These are phyloP conservation scores for Candida chilensis DNA, from an alignment of 805 yeast genomes.

Conservation along the genomic window DNA sequence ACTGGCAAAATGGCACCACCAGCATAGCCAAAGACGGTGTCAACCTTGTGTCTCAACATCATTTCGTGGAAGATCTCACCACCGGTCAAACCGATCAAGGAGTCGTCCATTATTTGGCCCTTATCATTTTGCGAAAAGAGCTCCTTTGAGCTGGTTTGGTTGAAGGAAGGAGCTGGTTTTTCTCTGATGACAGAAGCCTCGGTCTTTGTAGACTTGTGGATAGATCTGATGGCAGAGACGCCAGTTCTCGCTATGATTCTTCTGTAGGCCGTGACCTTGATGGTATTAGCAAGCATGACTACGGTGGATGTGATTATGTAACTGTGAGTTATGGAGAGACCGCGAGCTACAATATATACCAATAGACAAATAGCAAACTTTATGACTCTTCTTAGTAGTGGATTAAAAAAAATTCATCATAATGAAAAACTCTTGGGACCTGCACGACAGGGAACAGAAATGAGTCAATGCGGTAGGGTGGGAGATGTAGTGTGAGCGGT, in stretches of 20 bases:
- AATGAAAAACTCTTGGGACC: no score
- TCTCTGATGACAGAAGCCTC: no score
- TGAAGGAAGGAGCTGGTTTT: constrained; percentile 44
- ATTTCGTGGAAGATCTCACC: constrained; percentile 98
- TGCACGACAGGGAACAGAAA: no score
- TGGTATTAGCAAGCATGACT: neutral
- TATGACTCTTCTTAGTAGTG: no score
- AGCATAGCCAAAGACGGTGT: constrained; percentile 94
- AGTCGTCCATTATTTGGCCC: constrained; percentile 52
- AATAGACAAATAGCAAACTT: no score
- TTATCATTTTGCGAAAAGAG: constrained; percentile 3
- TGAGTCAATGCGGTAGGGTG: no score
- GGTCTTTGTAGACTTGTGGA: neutral
- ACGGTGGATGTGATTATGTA: no score
- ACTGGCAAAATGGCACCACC: constrained; percentile 99
- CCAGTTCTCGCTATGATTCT: neutral
- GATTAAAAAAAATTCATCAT: no score
- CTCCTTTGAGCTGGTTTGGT: constrained; percentile 13
- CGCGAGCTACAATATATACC: no score
- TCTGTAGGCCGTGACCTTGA: neutral
- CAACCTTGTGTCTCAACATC: constrained; percentile 95
- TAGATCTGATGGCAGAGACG: neutral
- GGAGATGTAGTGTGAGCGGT: no score
- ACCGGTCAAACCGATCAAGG: constrained; percentile 93
- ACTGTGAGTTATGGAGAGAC: no score